Evolutionary conservation across 805 yeast genomes (phyloP), one percentile per base, ranked within the genome.

Genomic region (Komagataella ulmi): DNA sequence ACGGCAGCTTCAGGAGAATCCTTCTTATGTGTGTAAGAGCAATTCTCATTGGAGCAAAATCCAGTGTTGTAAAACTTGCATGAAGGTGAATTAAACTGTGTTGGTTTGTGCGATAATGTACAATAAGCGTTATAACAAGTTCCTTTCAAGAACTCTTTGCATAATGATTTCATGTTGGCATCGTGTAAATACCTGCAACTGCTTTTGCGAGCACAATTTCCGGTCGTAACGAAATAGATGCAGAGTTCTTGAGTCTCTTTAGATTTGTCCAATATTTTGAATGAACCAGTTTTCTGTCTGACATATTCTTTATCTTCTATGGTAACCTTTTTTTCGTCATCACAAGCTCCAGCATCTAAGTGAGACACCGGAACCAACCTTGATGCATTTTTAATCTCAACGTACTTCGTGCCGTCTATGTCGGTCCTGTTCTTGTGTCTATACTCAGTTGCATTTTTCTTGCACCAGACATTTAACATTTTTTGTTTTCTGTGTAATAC

Each of bases 81-180:
- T 18, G 75, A 61, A 7, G 81, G 77, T 8, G 86, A 72, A 59
- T 85, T 87, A 63, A 68, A 77, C 55, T 81, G 81, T 24, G 70
- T 71, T 6, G 81, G 74, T 2, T 61, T 63, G 62, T 86, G 95
- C 44, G 81, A 76, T 21, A 80, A 62, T 4, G 65, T 63, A 59
- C 95, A 86, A 17, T 71, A 63, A 12, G 65, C 61, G 24, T 68
- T 68, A 21, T 56, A 53, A 59, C 93, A 85, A 36, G 64, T 63
- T 3, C 75, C 77, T 44, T 65, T 65, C 47, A 80, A 65, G 51
- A 62, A 73, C 8, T 69, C 65, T 21, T 73, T 71, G 61, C 95
- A 86, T 3, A 84, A 61, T 5, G 81, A 73, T 18, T 80, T 69
- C 48, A 72, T 79, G 4, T 66, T 55, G 19, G 68, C 64, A 49